phyloP scores from a whole-genome alignment of 108 stramenopile species.

The Cyclostephanos tholiformis region DNA sequence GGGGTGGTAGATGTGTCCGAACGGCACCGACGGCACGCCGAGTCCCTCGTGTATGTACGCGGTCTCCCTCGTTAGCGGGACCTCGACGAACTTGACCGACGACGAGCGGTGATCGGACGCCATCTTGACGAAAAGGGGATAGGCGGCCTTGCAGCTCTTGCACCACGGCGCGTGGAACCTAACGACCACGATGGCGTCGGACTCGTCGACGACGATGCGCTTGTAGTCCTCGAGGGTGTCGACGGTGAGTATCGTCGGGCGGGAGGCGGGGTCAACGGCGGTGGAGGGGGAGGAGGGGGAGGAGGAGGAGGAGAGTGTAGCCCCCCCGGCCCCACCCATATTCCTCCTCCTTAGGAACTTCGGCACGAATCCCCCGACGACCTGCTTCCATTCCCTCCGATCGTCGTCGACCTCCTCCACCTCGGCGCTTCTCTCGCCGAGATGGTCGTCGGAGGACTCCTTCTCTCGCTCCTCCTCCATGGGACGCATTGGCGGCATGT shows the following conservation, averaged over 20 bases:
- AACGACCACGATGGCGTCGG: conserved; percentile 54
- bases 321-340: not conserved
- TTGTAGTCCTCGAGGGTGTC: conserved; percentile 63
- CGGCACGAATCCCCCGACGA: conserved; percentile 54
- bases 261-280: not conserved
- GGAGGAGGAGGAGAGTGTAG: no score
- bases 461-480: conserved; percentile 50
- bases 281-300: not conserved
- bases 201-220: conserved; percentile 53
- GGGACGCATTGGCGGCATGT: conserved; percentile 42
- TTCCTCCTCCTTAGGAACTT: conserved; percentile 40
- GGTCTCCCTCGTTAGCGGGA: conserved; percentile 67
- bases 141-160: conserved; percentile 67
- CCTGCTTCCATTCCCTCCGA: conserved; percentile 43
- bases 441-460: conserved; percentile 10
- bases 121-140: conserved; percentile 54
- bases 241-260: conserved; percentile 39
- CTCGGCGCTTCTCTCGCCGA: not conserved
- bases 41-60: conserved; percentile 72
- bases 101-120: conserved; percentile 36
- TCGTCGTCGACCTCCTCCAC: not conserved
- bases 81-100: conserved; percentile 76
- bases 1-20: conserved; percentile 78
- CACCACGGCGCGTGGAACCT: conserved; percentile 75
- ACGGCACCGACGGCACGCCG: conserved; percentile 70